phyloP scores from a whole-genome alignment of 257 asterid genomes.

The Forsythia viridissima region DNA sequence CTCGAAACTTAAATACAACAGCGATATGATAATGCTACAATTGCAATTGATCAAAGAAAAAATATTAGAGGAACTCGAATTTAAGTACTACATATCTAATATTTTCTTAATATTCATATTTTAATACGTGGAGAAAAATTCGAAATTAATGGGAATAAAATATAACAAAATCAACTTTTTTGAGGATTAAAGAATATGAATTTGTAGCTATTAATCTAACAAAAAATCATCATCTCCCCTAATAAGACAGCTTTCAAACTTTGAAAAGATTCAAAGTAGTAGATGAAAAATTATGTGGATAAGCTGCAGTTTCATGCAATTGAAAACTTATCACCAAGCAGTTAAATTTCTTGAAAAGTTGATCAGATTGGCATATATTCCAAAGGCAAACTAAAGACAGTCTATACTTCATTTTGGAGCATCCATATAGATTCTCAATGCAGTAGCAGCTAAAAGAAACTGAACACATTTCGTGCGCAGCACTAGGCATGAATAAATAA shows the following conservation, averaged over 20 bases:
- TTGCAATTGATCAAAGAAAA: too few species aligned
- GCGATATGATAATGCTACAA: background rate
- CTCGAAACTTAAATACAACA: background rate
- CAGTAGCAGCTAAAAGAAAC: background rate
- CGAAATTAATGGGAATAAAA: background rate
- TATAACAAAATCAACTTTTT: background rate
- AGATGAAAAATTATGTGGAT: background rate
- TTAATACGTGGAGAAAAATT: background rate
- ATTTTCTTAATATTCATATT: background rate
- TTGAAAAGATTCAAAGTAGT: background rate
- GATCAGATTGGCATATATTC: constrained; percentile 20
- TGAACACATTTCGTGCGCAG: background rate
- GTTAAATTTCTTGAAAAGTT: background rate
- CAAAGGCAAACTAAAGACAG: background rate
- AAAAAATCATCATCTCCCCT: background rate
- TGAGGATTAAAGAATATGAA: background rate
- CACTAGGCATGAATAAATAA: background rate
- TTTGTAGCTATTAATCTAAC: background rate
- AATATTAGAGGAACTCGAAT: background rate
- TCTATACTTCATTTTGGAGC: background rate
- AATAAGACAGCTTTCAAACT: background rate
- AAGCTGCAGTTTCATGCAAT: background rate
- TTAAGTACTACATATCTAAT: background rate
- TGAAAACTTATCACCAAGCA: background rate
- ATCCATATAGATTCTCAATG: background rate